Percentiles rank a stretch among this genome's conserved stretches.
Evolutionary conservation across 2,329 filamentous ascomycete genomes (phyloP).

Genomic region (Ophiostoma pallidulum): DNA sequence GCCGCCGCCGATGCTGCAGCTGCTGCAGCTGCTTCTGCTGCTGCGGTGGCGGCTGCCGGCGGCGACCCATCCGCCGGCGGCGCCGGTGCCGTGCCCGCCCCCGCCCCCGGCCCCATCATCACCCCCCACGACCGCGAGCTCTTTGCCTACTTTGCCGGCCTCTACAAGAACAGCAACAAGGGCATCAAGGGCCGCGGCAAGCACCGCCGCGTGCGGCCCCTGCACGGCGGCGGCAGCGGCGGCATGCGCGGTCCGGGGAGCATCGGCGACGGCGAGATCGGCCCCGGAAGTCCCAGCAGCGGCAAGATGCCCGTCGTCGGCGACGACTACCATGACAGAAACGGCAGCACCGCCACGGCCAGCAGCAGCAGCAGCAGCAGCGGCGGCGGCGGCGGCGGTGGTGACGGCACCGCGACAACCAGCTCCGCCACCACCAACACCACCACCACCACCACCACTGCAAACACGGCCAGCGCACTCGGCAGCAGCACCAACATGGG

Average conservation of each 20-base stretch:
- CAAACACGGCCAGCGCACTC: neutral
- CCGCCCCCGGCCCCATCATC: conserved; percentile 42
- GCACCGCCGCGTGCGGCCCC: conserved; percentile 54
- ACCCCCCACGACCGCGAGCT: conserved; percentile 54
- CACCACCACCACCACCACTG: neutral
- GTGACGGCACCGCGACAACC: neutral
- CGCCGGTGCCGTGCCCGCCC: conserved; percentile 48
- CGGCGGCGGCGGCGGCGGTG: neutral
- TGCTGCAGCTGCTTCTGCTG: conserved; percentile 43
- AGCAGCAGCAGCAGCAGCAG: neutral
- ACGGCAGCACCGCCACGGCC: too few relatives aligned
- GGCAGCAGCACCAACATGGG: conserved; percentile 1
- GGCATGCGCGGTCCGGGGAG: too few relatives aligned
- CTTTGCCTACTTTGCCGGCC: conserved; percentile 67
- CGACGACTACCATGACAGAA: conserved; percentile 17
- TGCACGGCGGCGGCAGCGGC: conserved; percentile 19
- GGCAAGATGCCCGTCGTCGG: too few relatives aligned
- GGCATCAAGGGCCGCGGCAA: conserved; percentile 95
- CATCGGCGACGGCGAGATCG: too few relatives aligned
- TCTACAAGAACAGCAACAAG: conserved; percentile 99
- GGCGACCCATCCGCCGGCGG: conserved; percentile 49
- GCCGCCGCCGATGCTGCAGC: conserved; percentile 56
- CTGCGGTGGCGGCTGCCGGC: conserved; percentile 47
- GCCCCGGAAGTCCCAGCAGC: too few relatives aligned
- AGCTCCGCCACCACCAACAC: too few relatives aligned